phyloP scores from a whole-genome alignment of 1,284 basidiomycete species.

The Heliocybe sulcata region DNA sequence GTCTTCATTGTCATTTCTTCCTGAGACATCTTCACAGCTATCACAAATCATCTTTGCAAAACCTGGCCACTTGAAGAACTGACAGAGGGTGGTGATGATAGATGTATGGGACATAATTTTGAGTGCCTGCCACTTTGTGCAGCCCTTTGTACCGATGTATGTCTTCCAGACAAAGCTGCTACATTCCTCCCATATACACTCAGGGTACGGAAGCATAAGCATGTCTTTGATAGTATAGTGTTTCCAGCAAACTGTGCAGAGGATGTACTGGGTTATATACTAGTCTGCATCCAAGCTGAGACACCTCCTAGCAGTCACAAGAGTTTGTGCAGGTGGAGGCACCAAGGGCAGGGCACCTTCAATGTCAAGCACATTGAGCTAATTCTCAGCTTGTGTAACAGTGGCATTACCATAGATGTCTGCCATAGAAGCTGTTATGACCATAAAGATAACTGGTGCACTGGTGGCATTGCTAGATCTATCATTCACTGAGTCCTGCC shows the following conservation, averaged over 20 bases:
- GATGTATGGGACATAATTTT: constrained; percentile 13
- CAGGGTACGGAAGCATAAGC: constrained; percentile 6
- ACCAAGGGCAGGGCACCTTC: constrained; percentile 7
- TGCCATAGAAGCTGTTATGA: not conserved
- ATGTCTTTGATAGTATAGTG: constrained; percentile 13
- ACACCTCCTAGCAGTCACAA: constrained; percentile 14
- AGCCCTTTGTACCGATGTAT: not conserved
- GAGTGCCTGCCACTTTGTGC: not conserved
- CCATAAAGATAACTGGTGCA: too few relatives aligned
- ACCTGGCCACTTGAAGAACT: constrained; percentile 12
- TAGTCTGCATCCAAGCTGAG: constrained; percentile 19
- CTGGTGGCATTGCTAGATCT: too few relatives aligned
- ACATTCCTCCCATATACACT: constrained; percentile 13
- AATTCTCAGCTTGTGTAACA: not conserved
- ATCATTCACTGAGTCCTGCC: too few relatives aligned
- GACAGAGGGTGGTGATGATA: constrained; percentile 12
- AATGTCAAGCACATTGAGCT: constrained; percentile 1
- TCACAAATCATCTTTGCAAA: constrained; percentile 7
- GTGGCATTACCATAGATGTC: constrained; percentile 6
- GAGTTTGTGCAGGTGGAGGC: constrained; percentile 14
- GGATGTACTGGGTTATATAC: constrained; percentile 15
- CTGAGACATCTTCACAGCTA: constrained; percentile 2
- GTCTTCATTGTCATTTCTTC: constrained; percentile 12
- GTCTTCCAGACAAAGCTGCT: constrained; percentile 7
- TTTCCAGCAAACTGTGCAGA: constrained; percentile 20